Evolutionary conservation across 208 protist species (phyloP), one percentile per base, ranked within the genome.

Genomic region (Leishmania amazonensis): DNA sequence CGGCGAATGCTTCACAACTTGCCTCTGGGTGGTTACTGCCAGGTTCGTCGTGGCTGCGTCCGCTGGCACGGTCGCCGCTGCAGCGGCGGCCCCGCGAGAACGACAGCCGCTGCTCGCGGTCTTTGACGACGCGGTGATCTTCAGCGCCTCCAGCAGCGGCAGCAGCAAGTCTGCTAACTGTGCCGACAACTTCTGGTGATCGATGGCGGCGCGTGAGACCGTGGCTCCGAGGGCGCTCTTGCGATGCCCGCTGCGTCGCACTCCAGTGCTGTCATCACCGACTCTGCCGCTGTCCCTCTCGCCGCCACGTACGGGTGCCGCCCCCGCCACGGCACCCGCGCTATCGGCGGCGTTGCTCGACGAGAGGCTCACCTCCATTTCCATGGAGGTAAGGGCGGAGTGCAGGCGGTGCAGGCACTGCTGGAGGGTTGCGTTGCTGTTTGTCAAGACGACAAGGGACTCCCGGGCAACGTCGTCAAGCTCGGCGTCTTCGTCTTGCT

Each of bases 331-430:
- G n/a, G 54, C 38, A 47, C 7, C 54, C 28, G 38, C 42, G 21
- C n/a, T 24, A 53, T 71, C 75, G 45, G 24, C 40, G 11, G 75
- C 57, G 70, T 19, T 54, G 15, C 28, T 73, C 9, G 40, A 40
- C 40, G 38, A n/a, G 79, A 9, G 49, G 73, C 62, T 74, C 9
- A 47, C 57, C 24, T 72, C 62, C 45, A 77, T 62, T n/a, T 71
- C 76, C 68, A 78, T 64, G 19, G 76, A 24, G 38, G 57, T 54
- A 51, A 78, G 64, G 28, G 71, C 60, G 21, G 68, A 78, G 28
- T 85, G 81, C 54, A 85, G 53, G 70, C 67, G 79, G 38, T 77
- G 78, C 35, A 85, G 77, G n/a, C 84, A 84, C 76, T 87, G 80
- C 72, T 84, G 79, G 31, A 84, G 71, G 58, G 58, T 81, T 9